Evolutionary conservation across 139 green algal genomes (phyloP), one percentile per base, ranked within the genome.

Genomic region (Coelastrella sp.): DNA sequence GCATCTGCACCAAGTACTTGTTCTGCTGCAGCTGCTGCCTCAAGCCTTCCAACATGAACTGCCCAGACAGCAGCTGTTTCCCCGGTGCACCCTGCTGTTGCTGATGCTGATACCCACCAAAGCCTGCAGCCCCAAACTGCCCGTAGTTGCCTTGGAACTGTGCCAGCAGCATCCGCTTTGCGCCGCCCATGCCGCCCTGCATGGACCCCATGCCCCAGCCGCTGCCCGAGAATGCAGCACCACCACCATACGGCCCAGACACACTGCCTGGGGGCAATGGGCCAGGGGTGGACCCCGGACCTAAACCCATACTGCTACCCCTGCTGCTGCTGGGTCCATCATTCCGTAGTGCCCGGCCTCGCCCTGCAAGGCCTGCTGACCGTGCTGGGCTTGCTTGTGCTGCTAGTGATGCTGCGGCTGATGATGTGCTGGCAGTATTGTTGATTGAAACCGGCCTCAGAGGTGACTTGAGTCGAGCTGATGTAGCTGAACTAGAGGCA

Each of bases 11-110:
- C 17, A 96, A 84, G 85, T 94, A 95, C 57, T 83, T 80, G 17
- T 87, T 83, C 73, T 96, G 91, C 84, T 93, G 89, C 89, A 98
- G 86, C 87, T 98, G 92, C 69, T 93, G 83, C 38, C 92, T 64
- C 66, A 98, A 72, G 11, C 82, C 78, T 37, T 98, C 95, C 2
- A 87, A 80, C 83, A 94, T 69, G 63, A 95, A 96, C 51, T 92
- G 86, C 9, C 74, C 80, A 5, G 81, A 88, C 73, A 92, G 66
- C 45, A 90, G 86, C 71, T 86, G 80, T 30, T 88, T 89, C 17
- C 90, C 92, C 0, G 74, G 78, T 11, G 66, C 85, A 5, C 77
- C 73, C 11, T 73, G 45, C 43, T 37, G 23, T 8, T 80, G 40
- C 19, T 53, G n/a, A 11, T 60, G 40, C 34, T 63, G 60, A 43